Evolutionary conservation across 345 rosid genomes (phyloP).

Genomic region (Eucalyptus camaldulensis): DNA sequence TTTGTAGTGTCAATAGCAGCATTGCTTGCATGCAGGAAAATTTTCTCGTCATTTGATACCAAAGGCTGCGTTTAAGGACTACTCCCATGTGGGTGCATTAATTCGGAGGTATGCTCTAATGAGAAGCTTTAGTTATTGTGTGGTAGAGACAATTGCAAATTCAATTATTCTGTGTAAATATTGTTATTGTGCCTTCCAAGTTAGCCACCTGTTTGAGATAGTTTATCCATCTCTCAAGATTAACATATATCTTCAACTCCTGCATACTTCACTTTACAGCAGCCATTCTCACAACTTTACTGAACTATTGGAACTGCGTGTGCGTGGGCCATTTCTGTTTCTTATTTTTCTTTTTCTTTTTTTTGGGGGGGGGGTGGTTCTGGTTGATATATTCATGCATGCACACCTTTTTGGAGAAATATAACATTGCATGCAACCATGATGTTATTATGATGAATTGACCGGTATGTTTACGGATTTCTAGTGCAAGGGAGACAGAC

Average conservation of each 20-base stretch:
- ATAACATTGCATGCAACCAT: background rate
- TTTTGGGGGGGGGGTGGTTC: no score
- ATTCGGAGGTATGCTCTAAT: slow-evolving; percentile 64
- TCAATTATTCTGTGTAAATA: background rate
- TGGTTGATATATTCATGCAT: no score
- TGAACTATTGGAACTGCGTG: background rate
- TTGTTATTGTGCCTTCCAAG: background rate
- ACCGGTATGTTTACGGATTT: slow-evolving; percentile 65
- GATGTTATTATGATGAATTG: background rate
- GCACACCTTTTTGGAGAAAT: background rate
- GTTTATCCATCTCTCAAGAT: background rate
- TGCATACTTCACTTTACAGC: background rate
- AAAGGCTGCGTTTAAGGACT: slow-evolving; percentile 79
- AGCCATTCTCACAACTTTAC: background rate
- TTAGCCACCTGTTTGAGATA: background rate
- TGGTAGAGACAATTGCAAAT: background rate
- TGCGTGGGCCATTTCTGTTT: background rate
- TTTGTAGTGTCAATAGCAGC: background rate
- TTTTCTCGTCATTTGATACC: slow-evolving; percentile 92
- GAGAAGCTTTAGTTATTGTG: background rate
- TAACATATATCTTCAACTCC: background rate
- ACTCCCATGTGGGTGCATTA: slow-evolving; percentile 83
- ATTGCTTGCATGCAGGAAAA: slow-evolving; percentile 46
- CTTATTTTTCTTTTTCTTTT: no score
- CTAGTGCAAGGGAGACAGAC: slow-evolving; percentile 32